A percentile compares a stretch with the other conserved stretches of the same genome.
Conservation (phyloP, 495 filamentous ascomycete genomes). For the Ramalina peruviana region DNA sequence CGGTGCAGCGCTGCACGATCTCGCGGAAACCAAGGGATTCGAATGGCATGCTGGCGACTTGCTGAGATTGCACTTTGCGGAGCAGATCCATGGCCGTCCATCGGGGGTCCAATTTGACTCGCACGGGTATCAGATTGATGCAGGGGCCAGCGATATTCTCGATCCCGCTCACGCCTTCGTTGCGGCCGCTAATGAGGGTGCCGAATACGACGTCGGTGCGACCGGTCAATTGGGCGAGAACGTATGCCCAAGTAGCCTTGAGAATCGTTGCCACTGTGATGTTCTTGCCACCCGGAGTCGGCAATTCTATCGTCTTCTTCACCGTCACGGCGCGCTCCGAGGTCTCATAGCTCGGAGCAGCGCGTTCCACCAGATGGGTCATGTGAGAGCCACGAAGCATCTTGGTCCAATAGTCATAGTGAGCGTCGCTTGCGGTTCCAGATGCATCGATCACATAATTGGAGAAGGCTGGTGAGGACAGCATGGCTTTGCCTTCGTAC, state of each 20-base stretch:
- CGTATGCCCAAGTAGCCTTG: slow-evolving; percentile 43
- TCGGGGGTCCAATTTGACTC: slow-evolving; percentile 34
- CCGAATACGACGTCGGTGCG: slow-evolving; percentile 42
- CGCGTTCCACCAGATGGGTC: slow-evolving; percentile 29
- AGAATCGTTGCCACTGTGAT: slow-evolving; percentile 42
- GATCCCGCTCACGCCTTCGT: slow-evolving; percentile 36
- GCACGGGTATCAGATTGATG: slow-evolving; percentile 45
- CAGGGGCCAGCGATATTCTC: slow-evolving; percentile 44
- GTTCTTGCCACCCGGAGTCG: slow-evolving; percentile 27
- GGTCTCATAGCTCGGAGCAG: slow-evolving; percentile 26
- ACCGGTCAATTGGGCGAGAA: slow-evolving; percentile 35
- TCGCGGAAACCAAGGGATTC: slow-evolving; percentile 46
- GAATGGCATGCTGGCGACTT: slow-evolving; percentile 42
- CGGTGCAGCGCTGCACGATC: slow-evolving; percentile 43
- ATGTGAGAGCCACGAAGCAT: slow-evolving; percentile 32
- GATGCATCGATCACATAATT: slow-evolving; percentile 41
- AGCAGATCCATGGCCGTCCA: slow-evolving; percentile 40
- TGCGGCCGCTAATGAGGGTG: slow-evolving; percentile 42
- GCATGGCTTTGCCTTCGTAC: slow-evolving; percentile 36
- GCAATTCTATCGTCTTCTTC: slow-evolving; percentile 26
- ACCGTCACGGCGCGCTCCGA: slow-evolving; percentile 26
- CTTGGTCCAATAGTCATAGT: slow-evolving; percentile 38
- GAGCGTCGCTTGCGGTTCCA: slow-evolving; percentile 30
- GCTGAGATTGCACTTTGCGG: slow-evolving; percentile 41
- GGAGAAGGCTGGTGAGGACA: slow-evolving; percentile 38